Evolutionary conservation across 352 stramenopile species (phyloP).

Genomic region (Pythium brachiatum): DNA sequence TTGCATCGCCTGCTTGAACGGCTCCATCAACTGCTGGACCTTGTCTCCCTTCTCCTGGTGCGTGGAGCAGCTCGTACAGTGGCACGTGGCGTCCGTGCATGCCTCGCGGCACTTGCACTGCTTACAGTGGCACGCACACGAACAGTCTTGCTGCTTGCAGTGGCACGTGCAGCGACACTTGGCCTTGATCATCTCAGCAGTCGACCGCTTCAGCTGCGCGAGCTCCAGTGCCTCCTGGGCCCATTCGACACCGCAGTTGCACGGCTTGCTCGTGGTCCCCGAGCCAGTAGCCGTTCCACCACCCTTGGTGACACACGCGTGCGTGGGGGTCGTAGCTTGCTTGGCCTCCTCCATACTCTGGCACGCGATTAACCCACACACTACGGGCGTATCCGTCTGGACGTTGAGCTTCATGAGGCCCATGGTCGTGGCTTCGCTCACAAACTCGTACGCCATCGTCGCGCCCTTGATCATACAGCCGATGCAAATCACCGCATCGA

Average conservation of each 20-base stretch:
- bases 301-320: conserved; percentile 16
- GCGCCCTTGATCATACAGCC: conserved; percentile 94
- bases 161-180: conserved; percentile 36
- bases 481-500: conserved; percentile 96
- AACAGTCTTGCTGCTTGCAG: conserved; percentile 29
- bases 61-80: conserved; percentile 34
- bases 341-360: conserved; percentile 91
- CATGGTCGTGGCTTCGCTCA: conserved; percentile 91
- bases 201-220: conserved; percentile 78
- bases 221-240: conserved; percentile 82
- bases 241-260: conserved; percentile 57
- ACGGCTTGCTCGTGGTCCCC: conserved; percentile 29
- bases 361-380: conserved; percentile 93
- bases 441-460: conserved; percentile 98
- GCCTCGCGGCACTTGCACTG: conserved; percentile 25
- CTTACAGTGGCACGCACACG: conserved; percentile 38
- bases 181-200: conserved; percentile 23
- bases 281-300: too few species aligned
- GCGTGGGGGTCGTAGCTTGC: conserved; percentile 44
- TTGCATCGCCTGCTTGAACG: conserved; percentile 18
- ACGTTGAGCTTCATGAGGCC: conserved; percentile 97
- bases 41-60: conserved; percentile 5
- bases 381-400: conserved; percentile 79
- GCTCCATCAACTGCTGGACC: conserved; percentile 14
- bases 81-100: conserved; percentile 22